A percentile compares a stretch with the other conserved stretches of the same genome.
These are phyloP conservation scores for Penicillium sp. DNA, from an alignment of 2,329 filamentous ascomycete species.

Conservation along the genomic window DNA sequence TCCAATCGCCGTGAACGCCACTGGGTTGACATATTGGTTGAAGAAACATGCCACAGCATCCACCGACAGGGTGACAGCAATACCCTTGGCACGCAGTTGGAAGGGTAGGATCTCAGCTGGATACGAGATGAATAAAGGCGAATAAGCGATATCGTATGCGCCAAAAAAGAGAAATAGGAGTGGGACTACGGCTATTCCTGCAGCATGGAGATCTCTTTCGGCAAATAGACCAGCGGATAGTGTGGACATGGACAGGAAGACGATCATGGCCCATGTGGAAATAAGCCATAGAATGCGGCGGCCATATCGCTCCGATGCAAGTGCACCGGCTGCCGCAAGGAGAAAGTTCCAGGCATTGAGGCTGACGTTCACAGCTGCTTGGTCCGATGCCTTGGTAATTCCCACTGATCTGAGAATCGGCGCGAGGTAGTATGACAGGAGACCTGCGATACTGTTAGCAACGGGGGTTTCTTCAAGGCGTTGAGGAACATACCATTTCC, in stretches of 20 bases:
- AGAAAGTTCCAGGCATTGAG: conserved; percentile 25
- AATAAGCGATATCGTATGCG: conserved; percentile 32
- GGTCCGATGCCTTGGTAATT: conserved; percentile 25
- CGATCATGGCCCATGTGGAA: conserved; percentile 20
- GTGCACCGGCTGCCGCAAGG: conserved; percentile 19
- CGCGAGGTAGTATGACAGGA: conserved; percentile 37
- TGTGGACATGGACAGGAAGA: conserved; percentile 24
- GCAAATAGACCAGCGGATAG: conserved; percentile 23
- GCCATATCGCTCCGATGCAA: conserved; percentile 24
- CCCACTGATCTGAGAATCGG: conserved; percentile 38
- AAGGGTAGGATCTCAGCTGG: conserved; percentile 36
- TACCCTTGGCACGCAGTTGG: conserved; percentile 37
- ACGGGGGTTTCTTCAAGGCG: no score
- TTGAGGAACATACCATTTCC: conserved; percentile 16
- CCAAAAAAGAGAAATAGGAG: conserved; percentile 36
- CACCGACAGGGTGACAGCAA: conserved; percentile 28
- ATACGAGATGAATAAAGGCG: conserved; percentile 30
- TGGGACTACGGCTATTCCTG: conserved; percentile 34
- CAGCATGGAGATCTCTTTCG: conserved; percentile 21
- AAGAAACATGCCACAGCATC: conserved; percentile 35
- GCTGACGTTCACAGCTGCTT: conserved; percentile 27
- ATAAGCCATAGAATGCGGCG: conserved; percentile 23
- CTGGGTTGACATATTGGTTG: conserved; percentile 46
- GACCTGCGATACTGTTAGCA: conserved; percentile 11
- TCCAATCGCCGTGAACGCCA: conserved; percentile 38